phyloP scores from a whole-genome alignment of 2,329 filamentous ascomycete species.

The Emmonsia crescens region DNA sequence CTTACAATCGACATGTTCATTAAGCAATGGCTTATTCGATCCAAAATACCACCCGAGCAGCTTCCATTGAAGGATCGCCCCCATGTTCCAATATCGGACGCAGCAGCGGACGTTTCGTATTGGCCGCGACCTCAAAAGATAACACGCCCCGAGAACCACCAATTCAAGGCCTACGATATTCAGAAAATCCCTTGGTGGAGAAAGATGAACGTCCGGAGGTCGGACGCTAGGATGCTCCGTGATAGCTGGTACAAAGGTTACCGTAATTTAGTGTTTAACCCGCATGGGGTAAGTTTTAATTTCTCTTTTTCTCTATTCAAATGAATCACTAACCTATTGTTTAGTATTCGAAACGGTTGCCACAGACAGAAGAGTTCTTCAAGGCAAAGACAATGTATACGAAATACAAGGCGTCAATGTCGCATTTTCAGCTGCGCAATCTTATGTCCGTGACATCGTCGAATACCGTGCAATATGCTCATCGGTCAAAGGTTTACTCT shows the following conservation, averaged over 20 bases:
- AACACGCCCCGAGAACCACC: slow-evolving; percentile 21
- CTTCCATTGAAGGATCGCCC: slow-evolving; percentile 1
- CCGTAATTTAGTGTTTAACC: slow-evolving; percentile 26
- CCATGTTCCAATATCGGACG: slow-evolving; percentile 16
- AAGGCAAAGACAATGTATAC: slow-evolving; percentile 40
- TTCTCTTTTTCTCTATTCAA: not conserved
- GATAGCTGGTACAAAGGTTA: slow-evolving; percentile 34
- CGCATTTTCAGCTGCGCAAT: slow-evolving; percentile 51
- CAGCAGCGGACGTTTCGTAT: slow-evolving; percentile 23
- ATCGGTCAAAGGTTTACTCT: slow-evolving; percentile 37
- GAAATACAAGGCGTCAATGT: slow-evolving; percentile 38
- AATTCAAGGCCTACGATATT: slow-evolving; percentile 26
- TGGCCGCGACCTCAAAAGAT: slow-evolving; percentile 26
- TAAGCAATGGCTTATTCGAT: slow-evolving; percentile 28
- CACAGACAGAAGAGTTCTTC: slow-evolving; percentile 37
- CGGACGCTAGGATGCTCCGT: slow-evolving; percentile 28
- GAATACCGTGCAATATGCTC: slow-evolving; percentile 46
- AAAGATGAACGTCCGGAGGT: slow-evolving; percentile 25
- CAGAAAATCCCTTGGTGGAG: slow-evolving; percentile 34
- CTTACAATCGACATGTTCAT: slow-evolving; percentile 35
- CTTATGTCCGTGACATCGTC: slow-evolving; percentile 44
- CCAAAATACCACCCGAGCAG: slow-evolving; percentile 11
- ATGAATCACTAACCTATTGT: slow-evolving; percentile 4
- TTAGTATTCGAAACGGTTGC: slow-evolving; percentile 24
- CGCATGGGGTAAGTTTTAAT: slow-evolving; percentile 13